Percentiles rank a stretch among this genome's conserved stretches.
Conservation (phyloP, 805 yeast genomes). For the Nadsonia fulvescens region DNA sequence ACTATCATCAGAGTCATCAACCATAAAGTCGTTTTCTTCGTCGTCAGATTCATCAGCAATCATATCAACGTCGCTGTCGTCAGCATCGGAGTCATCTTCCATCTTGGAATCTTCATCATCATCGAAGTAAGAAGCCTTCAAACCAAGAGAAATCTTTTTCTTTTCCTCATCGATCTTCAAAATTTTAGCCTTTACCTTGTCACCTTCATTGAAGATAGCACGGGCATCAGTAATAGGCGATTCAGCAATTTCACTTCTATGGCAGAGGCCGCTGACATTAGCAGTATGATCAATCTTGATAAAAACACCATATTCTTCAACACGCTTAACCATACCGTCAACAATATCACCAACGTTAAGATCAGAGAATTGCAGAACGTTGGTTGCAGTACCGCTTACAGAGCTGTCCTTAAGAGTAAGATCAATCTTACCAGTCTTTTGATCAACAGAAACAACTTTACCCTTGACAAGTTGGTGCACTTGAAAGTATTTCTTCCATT, state of each 20-base stretch:
- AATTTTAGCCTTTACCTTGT: constrained; percentile 72
- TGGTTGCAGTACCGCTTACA: constrained; percentile 47
- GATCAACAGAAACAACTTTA: constrained; percentile 35
- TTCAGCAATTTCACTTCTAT: constrained; percentile 63
- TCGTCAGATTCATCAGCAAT: constrained; percentile 14
- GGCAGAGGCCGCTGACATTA: constrained; percentile 73
- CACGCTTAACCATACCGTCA: constrained; percentile 63
- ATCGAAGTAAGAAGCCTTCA: constrained; percentile 81
- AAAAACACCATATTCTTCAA: constrained; percentile 82
- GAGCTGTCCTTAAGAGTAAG: constrained; percentile 70
- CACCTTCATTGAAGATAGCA: constrained; percentile 71
- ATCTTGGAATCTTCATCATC: constrained; percentile 20
- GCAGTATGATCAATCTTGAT: constrained; percentile 60
- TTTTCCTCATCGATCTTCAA: constrained; percentile 43
- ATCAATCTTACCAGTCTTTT: constrained; percentile 45
- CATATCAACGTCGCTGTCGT: constrained; percentile 10
- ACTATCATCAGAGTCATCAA: constrained; percentile 16
- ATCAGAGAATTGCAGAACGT: constrained; percentile 21
- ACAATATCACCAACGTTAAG: constrained; percentile 49
- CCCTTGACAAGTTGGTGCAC: constrained; percentile 60
- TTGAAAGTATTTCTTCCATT: constrained; percentile 69
- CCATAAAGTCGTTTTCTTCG: constrained; percentile 12
- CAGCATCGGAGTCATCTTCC: constrained; percentile 13
- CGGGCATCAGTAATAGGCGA: constrained; percentile 34
- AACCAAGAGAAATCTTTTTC: constrained; percentile 69